Percentiles rank a stretch among this genome's conserved stretches.
These are phyloP conservation scores for Ichthyophthirius multifiliis DNA, from an alignment of 169 alveolate genomes.

Conservation along the genomic window DNA sequence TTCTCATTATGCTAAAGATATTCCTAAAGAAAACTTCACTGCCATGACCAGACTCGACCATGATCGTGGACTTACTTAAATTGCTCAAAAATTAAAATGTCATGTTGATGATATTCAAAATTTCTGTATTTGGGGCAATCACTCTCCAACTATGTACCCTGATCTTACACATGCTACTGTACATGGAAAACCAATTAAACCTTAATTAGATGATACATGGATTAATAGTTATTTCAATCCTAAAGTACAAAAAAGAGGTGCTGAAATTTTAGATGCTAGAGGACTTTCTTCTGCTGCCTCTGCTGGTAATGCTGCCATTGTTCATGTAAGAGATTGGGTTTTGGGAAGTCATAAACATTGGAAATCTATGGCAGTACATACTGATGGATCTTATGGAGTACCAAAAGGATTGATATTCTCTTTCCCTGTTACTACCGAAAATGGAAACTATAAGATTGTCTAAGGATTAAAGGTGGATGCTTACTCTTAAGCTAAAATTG, in stretches of 20 bases:
- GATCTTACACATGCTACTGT: conserved; percentile 62
- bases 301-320: conserved; percentile 80
- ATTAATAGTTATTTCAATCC: conserved; percentile 11
- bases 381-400: conserved; percentile 69
- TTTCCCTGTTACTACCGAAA: conserved; percentile 64
- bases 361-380: conserved; percentile 53
- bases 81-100: conserved; percentile 55
- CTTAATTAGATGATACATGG: conserved; percentile 30
- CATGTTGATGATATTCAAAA: conserved; percentile 45
- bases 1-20: conserved; percentile 67
- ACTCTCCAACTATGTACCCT: conserved; percentile 83
- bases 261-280: conserved; percentile 80
- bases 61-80: conserved; percentile 73
- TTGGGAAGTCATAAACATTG: conserved; percentile 55
- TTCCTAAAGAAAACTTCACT: conserved; percentile 82
- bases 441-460: conserved; percentile 55
- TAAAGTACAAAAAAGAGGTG: conserved; percentile 72
- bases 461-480: conserved; percentile 55
- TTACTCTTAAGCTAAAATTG: conserved; percentile 39
- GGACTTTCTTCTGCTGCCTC: conserved; percentile 76
- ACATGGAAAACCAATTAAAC: conserved; percentile 22
- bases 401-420: conserved; percentile 73
- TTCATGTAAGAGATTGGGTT: conserved; percentile 81
- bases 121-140: conserved; percentile 83
- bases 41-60: conserved; percentile 88